Conservation (phyloP, 148 eudicot genomes). For the Amaranthus cruentus region DNA sequence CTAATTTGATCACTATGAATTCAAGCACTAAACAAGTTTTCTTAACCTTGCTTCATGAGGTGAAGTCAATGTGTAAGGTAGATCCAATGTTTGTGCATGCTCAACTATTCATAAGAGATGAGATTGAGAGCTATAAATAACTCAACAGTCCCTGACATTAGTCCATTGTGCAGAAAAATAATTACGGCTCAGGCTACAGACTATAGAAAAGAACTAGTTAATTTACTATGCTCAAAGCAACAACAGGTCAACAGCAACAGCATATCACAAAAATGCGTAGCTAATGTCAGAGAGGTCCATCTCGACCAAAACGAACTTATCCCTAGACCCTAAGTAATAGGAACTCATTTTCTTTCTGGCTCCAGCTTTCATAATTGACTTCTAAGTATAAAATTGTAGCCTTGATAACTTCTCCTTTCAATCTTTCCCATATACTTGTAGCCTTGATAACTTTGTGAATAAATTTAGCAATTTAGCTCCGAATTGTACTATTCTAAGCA, state of each 20-base stretch:
- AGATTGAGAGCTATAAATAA: neutral
- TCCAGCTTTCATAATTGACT: neutral
- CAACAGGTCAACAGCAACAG: neutral
- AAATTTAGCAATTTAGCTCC: neutral
- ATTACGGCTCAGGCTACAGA: neutral
- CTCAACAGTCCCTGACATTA: neutral
- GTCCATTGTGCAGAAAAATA: slow-evolving; percentile 1
- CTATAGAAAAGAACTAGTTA: neutral
- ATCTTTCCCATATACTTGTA: neutral
- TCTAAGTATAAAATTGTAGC: neutral
- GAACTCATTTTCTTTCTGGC: neutral
- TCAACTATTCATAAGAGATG: neutral
- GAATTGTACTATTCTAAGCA: neutral
- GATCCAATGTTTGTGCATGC: neutral
- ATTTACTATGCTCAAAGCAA: neutral
- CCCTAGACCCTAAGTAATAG: too few species aligned
- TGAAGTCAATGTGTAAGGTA: neutral
- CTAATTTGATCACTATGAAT: neutral
- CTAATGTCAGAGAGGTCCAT: neutral
- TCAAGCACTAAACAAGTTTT: slow-evolving; percentile 3
- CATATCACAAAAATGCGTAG: neutral
- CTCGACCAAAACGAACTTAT: neutral
- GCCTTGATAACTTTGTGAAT: neutral
- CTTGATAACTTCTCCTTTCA: neutral
- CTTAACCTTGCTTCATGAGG: neutral